Evolutionary conservation across 1,139 yeast genomes (phyloP), one percentile per base, ranked within the genome.

Genomic region (Blastobotrys niveus): DNA sequence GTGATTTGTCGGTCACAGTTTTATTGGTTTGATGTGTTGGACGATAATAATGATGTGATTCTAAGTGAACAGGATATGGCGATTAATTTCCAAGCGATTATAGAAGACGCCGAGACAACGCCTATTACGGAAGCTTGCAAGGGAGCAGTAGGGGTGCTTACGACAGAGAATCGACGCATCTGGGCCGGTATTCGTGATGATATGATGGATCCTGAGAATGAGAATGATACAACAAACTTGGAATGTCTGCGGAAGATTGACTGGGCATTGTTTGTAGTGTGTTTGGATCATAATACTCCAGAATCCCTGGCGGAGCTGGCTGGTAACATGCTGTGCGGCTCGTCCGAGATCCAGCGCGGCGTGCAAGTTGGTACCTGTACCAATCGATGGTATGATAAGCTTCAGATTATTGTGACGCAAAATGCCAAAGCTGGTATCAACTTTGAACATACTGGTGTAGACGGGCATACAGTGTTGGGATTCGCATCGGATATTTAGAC

Each of bases 361-460:
- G 79, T 86, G 42, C 96, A 88, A 66, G 82, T 83, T 30, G 96
- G 96, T 51, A 87, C 96, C 9, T 87, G 96, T 66, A 84, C 95
- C 32, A 88, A 88, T 64, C 73, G 96, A 62, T 88, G 96, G 96
- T 88, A 87, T 62, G 96, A 88, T 65, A 88, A 88, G 66, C 68
- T 88, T 52, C 96, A 88, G 64, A 74, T 88, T 53, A 88, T 88
- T 47, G 79, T 88, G 43, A 86, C 96, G n/a, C 79, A 80, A 61
- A 86, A 87, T 63, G 95, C 95, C 31, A 85, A 85, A 63, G 95
- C 94, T 1, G 96, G 96, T 33, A 81, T 88, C 56, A 88, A 88
- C 63, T 88, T 88, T 61, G 96, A 88, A 61, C 96, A 88, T 60
- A 88, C 96, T 0, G 96, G 96, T 57, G 94, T 88, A 29, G 96